A percentile compares a stretch with the other conserved stretches of the same genome.
phyloP scores from a whole-genome alignment of 495 filamentous ascomycete species.

The Mytilinidion resinicola region DNA sequence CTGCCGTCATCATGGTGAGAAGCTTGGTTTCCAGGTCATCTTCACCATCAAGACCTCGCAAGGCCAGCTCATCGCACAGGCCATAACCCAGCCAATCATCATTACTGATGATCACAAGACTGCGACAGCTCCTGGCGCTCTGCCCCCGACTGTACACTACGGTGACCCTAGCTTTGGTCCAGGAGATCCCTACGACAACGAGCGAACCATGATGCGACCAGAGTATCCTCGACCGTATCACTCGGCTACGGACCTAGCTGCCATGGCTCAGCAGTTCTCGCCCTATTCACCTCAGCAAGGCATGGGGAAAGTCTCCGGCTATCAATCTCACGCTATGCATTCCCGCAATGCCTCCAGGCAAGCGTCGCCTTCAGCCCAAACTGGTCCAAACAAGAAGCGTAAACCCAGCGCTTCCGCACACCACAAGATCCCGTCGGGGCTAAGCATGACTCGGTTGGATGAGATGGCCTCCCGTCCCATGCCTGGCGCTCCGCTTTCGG shows the following conservation, averaged over 20 bases:
- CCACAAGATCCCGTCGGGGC: conserved; percentile 56
- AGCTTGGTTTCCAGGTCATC: conserved; percentile 86
- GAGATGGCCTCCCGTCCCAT: conserved; percentile 3
- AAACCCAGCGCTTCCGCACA: conserved; percentile 57
- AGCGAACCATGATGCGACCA: background rate
- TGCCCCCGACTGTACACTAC: conserved; percentile 23
- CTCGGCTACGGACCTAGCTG: conserved; percentile 50
- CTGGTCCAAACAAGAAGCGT: conserved; percentile 63
- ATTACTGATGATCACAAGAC: conserved; percentile 98
- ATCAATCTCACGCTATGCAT: conserved; percentile 28
- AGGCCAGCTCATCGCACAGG: conserved; percentile 69
- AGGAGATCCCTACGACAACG: background rate
- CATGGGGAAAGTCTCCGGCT: background rate
- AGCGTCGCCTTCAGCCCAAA: conserved; percentile 58
- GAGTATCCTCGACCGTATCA: conserved; percentile 31
- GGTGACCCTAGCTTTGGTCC: too few species aligned
- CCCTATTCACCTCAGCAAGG: background rate
- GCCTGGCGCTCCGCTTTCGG: conserved; percentile 7
- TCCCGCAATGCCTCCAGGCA: conserved; percentile 64
- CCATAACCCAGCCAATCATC: conserved; percentile 79
- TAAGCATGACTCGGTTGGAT: conserved; percentile 76
- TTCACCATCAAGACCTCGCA: conserved; percentile 82
- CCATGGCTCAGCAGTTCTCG: conserved; percentile 34
- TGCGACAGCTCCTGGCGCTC: conserved; percentile 39
- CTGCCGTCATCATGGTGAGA: conserved; percentile 88